Percentiles rank a stretch among this genome's conserved stretches.
These are phyloP conservation scores for Globisporangium barbulae DNA, from an alignment of 352 stramenopile genomes.

Conservation along the genomic window DNA sequence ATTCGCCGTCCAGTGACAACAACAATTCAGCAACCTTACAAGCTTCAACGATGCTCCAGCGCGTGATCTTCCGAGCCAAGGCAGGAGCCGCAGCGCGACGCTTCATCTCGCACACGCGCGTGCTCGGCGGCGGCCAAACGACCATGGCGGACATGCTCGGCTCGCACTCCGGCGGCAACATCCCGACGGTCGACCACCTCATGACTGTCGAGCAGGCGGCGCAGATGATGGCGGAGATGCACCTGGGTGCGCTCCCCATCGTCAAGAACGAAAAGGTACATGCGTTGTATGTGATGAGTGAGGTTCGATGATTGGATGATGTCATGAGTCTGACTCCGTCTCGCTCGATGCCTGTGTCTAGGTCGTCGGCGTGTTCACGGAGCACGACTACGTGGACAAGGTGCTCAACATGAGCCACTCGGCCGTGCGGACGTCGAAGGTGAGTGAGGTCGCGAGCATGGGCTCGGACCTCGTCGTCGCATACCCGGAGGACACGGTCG, in stretches of 20 bases:
- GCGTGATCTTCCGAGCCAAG: slow-evolving; percentile 10
- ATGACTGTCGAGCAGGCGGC: slow-evolving; percentile 32
- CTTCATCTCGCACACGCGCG: slow-evolving; percentile 11
- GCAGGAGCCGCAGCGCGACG: background rate
- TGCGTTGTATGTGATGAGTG: background rate
- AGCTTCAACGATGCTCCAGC: slow-evolving; percentile 8
- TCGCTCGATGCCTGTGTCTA: background rate
- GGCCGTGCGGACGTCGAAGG: slow-evolving; percentile 24
- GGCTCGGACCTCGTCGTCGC: slow-evolving; percentile 32
- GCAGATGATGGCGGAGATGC: slow-evolving; percentile 34
- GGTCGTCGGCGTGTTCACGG: slow-evolving; percentile 41
- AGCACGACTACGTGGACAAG: slow-evolving; percentile 47
- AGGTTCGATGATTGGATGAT: background rate
- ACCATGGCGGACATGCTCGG: slow-evolving; percentile 12
- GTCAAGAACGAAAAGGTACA: slow-evolving; percentile 32
- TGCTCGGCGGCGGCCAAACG: slow-evolving; percentile 12
- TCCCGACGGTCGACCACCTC: slow-evolving; percentile 28
- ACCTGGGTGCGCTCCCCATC: slow-evolving; percentile 32
- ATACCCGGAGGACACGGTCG: slow-evolving; percentile 35
- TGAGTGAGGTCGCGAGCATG: slow-evolving; percentile 37
- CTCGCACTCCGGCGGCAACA: background rate
- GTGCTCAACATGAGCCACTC: slow-evolving; percentile 32
- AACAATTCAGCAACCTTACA: background rate
- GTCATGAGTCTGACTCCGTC: background rate
- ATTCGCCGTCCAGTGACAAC: slow-evolving; percentile 1